Evolutionary conservation across 2,329 filamentous ascomycete genomes (phyloP).

Genomic region (Penicillium sp.): DNA sequence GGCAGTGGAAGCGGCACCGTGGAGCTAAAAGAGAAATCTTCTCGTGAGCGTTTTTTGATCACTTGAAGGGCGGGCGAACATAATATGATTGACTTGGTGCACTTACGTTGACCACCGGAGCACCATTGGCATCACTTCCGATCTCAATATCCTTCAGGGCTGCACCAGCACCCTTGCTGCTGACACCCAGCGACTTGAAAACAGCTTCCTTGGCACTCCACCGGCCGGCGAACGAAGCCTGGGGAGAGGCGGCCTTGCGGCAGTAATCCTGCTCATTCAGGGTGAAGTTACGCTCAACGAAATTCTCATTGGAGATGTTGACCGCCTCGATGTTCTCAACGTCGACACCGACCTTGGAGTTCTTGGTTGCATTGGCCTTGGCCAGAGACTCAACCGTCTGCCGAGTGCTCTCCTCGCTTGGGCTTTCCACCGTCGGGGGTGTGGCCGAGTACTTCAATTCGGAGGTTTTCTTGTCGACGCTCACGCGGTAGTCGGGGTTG

Average conservation of each 20-base stretch:
- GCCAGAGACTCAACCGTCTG: constrained; percentile 76
- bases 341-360: constrained; percentile 86
- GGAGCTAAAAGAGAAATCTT: constrained; percentile 60
- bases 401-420: constrained; percentile 62
- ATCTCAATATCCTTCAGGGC: constrained; percentile 95
- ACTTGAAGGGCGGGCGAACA: background rate
- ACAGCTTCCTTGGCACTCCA: constrained; percentile 99
- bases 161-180: constrained; percentile 82
- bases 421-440: constrained; percentile 62
- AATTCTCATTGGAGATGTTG: constrained; percentile 91
- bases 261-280: constrained; percentile 81
- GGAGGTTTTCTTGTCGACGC: constrained; percentile 79
- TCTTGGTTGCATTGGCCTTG: constrained; percentile 57
- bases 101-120: constrained; percentile 80
- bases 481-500: constrained; percentile 86
- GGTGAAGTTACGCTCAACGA: constrained; percentile 94
- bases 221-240: constrained; percentile 87
- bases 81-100: background rate
- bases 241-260: constrained; percentile 70
- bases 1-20: constrained; percentile 76
- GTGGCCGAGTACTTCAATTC: constrained; percentile 70
- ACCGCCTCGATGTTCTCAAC: constrained; percentile 84
- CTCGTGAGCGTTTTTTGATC: constrained; percentile 20
- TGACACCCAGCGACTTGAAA: constrained; percentile 91
- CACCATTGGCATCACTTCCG: constrained; percentile 72